phyloP scores from a whole-genome alignment of 164 flowering plant species.

The Hamamelis virginiana region DNA sequence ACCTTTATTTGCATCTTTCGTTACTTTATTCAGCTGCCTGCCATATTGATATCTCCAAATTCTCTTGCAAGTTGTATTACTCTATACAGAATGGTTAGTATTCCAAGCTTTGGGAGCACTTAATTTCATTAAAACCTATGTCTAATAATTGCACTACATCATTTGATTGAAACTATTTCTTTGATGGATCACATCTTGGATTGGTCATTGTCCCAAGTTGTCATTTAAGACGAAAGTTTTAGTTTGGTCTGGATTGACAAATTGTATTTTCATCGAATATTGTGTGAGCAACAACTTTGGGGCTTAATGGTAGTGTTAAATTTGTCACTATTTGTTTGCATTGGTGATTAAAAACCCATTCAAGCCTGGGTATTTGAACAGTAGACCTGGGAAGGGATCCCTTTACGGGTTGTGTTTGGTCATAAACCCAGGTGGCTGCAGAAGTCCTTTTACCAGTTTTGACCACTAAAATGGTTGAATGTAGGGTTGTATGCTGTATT shows the following conservation, averaged over 20 bases:
- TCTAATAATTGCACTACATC: neutral
- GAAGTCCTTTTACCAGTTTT: no score
- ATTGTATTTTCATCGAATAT: neutral
- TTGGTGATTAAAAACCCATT: no score
- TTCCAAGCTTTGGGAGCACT: neutral
- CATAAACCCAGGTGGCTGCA: no score
- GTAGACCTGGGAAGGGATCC: no score
- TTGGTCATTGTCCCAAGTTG: neutral
- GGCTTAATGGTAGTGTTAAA: no score
- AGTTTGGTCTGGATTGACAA: neutral
- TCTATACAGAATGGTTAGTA: neutral
- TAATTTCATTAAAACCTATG: neutral
- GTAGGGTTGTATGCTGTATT: no score
- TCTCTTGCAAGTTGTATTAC: neutral
- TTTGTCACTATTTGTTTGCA: no score
- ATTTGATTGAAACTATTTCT: neutral
- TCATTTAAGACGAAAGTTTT: neutral
- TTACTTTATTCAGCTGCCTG: conserved; percentile 9
- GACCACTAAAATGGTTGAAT: no score
- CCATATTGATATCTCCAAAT: neutral
- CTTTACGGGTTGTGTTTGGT: no score
- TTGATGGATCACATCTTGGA: neutral
- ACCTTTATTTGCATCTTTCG: neutral
- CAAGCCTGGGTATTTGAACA: no score
- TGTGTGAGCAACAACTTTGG: no score